Evolutionary conservation across 495 filamentous ascomycete species (phyloP), one percentile per base, ranked within the genome.

Genomic region (Aspergillus affinis): DNA sequence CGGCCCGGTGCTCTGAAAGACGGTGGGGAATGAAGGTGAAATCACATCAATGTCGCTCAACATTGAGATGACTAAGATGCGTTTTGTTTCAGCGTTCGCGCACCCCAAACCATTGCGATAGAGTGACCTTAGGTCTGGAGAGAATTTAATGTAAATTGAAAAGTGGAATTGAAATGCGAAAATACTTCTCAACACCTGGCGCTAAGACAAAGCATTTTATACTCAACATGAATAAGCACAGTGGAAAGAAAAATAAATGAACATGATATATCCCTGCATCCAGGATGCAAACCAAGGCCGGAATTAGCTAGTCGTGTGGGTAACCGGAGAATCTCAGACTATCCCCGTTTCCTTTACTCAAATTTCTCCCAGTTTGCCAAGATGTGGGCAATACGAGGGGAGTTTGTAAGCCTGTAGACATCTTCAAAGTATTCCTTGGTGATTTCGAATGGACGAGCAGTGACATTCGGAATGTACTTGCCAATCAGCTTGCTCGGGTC

Each of bases 391-490:
- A 98, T 98, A 74, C 88, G 88, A 47, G 94, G 94, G 6, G 89
- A 93, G 71, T 92, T 97, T 6, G 94, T 98, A 64, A 98, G 79
- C 41, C 83, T 82, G 77, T 97, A 97, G 23, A 98, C 94, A 68
- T 98, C 93, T 81, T 98, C 93, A 73, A 98, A 98, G 78, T 98
- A 98, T 75, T 97, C 95, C 82, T 95, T 97, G 19, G 90, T 93
- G 50, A 98, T 82, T 71, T 94, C 90, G 73, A 98, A 98, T 17
- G 94, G 94, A 69, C 86, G 86, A 32, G 94, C 94, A 17, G 94
- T 98, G 54, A 98, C 94, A 72, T 98, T 98, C 63, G 94, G 94
- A 60, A 98, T 97, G 79, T 98, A 98, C 80, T 98, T 98, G 57
- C 94, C 95, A 64, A 98, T 78, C 65, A 98, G 76, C 79, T 98